Evolutionary conservation across 2,329 filamentous ascomycete genomes (phyloP).

Genomic region (Didymella arachidicola): DNA sequence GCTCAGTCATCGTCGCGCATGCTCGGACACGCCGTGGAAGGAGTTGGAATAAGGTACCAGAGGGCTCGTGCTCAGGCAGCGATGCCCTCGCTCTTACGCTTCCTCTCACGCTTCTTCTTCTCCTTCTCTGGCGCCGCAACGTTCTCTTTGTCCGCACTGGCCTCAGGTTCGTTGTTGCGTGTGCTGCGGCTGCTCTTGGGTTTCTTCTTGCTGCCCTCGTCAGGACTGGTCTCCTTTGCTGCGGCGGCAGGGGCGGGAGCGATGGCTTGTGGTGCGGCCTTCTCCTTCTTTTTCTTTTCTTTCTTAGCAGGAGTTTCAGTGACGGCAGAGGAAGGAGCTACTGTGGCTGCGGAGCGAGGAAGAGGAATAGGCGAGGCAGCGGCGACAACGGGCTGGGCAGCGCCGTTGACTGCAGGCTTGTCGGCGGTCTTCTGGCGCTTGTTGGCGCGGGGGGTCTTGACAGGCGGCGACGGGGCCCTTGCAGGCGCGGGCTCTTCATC

Average conservation of each 20-base stretch:
- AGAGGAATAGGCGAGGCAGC: conserved; percentile 39
- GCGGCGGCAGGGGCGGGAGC: conserved; percentile 36
- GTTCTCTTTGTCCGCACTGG: conserved; percentile 36
- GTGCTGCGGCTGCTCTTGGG: conserved; percentile 44
- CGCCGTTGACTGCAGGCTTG: conserved; percentile 35
- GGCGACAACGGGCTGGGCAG: conserved; percentile 28
- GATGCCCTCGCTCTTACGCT: conserved; percentile 46
- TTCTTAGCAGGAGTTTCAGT: conserved; percentile 40
- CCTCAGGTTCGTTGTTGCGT: conserved; percentile 43
- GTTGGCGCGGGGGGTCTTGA: conserved; percentile 45
- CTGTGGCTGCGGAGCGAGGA: conserved; percentile 27
- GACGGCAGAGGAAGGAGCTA: conserved; percentile 23
- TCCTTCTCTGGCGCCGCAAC: conserved; percentile 28
- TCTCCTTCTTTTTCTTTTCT: conserved; percentile 48
- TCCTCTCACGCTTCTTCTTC: conserved; percentile 47
- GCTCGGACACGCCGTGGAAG: background rate
- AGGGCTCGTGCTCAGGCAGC: conserved; percentile 26
- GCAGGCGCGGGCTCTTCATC: conserved; percentile 45
- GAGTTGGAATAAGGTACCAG: background rate
- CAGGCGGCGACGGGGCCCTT: conserved; percentile 47
- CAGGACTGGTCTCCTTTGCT: conserved; percentile 38
- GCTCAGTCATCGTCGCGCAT: background rate
- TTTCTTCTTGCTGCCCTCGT: conserved; percentile 49
- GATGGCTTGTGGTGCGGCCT: conserved; percentile 36
- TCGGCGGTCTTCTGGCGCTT: conserved; percentile 51